Evolutionary conservation across 2,329 filamentous ascomycete species (phyloP).

Genomic region (Paracorniculantispora psalliotae): DNA sequence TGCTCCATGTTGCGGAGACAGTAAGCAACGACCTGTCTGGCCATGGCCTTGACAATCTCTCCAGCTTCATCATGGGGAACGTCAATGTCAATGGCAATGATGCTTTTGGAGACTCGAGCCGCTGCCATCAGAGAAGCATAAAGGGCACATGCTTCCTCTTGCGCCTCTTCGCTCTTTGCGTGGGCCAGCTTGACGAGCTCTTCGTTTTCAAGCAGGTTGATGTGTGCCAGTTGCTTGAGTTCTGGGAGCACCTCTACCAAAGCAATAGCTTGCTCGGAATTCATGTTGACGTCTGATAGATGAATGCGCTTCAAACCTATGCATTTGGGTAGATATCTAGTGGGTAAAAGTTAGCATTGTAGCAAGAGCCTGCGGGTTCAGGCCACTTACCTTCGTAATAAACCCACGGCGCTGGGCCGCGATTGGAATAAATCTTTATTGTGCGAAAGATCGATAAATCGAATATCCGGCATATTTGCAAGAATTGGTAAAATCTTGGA

Average conservation of each 20-base stretch:
- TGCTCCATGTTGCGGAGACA: slow-evolving; percentile 87
- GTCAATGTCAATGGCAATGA: slow-evolving; percentile 90
- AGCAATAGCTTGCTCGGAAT: slow-evolving; percentile 82
- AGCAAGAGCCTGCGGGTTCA: not conserved
- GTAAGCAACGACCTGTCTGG: slow-evolving; percentile 92
- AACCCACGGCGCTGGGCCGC: slow-evolving; percentile 65
- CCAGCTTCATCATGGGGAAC: slow-evolving; percentile 76
- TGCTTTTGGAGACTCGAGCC: slow-evolving; percentile 72
- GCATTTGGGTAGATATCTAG: slow-evolving; percentile 73
- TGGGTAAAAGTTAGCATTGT: not conserved
- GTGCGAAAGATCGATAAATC: slow-evolving; percentile 88
- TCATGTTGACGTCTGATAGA: slow-evolving; percentile 77
- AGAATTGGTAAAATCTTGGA: slow-evolving; percentile 72
- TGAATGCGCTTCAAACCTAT: slow-evolving; percentile 76
- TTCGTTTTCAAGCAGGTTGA: slow-evolving; percentile 81
- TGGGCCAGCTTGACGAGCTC: slow-evolving; percentile 65
- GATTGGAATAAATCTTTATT: slow-evolving; percentile 75
- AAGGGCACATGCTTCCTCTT: slow-evolving; percentile 90
- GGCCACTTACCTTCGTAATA: slow-evolving; percentile 66
- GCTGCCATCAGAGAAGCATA: slow-evolving; percentile 90
- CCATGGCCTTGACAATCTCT: slow-evolving; percentile 85
- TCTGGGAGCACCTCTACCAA: slow-evolving; percentile 88
- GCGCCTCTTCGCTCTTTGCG: slow-evolving; percentile 69
- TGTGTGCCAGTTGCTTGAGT: slow-evolving; percentile 71
- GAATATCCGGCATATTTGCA: slow-evolving; percentile 63